phyloP scores from a whole-genome alignment of 208 protist species.

The Tritrichomonas foetus region DNA sequence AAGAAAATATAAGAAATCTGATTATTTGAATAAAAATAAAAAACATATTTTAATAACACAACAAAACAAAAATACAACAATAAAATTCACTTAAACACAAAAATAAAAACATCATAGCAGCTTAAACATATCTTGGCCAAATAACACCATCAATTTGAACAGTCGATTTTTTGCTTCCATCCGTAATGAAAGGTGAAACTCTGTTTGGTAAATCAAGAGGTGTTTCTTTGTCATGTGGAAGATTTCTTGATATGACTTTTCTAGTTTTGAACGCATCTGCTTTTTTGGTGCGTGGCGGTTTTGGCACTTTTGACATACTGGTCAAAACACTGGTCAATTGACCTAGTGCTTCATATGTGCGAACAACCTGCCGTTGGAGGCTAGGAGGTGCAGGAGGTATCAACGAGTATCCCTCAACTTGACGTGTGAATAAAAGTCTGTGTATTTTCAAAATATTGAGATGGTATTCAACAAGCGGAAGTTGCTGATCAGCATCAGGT shows the following conservation, averaged over 20 bases:
- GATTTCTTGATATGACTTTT: background rate
- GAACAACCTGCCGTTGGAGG: background rate
- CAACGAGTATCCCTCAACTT: background rate
- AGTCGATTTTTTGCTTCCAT: background rate
- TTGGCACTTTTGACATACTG: background rate
- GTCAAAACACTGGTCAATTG: background rate
- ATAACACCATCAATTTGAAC: background rate
- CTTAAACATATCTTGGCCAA: slow-evolving; percentile 12
- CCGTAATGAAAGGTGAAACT: slow-evolving; percentile 28
- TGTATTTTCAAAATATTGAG: background rate
- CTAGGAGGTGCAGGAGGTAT: background rate
- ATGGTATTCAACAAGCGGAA: background rate
- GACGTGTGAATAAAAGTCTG: background rate
- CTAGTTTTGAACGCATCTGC: background rate
- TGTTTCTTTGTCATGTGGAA: background rate
- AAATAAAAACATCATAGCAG: background rate
- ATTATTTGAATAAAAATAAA: too few species aligned
- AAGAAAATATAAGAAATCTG: too few species aligned
- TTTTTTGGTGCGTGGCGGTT: background rate
- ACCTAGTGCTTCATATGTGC: background rate
- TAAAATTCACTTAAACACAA: too few species aligned
- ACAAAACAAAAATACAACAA: too few species aligned
- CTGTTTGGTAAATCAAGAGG: background rate
- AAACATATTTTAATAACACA: too few species aligned
- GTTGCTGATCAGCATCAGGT: background rate